Base-by-base conservation (phyloP, 257 asterid genomes). In the Solanum commersonii region DNA sequence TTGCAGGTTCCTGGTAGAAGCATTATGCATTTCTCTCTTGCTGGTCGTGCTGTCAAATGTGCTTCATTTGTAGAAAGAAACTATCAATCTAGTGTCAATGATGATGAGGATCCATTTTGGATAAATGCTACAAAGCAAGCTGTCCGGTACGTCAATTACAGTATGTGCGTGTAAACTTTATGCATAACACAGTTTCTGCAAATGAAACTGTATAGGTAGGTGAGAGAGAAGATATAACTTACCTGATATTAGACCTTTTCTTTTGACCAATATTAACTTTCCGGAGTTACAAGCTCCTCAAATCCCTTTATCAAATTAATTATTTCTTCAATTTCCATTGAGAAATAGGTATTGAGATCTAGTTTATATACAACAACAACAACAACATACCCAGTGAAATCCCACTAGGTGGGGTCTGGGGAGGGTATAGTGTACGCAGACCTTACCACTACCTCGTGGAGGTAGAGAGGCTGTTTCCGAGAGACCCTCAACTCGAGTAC, bases 71-170 rank as follows among this genome's bases (percentile, higher is more conserved):
- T 89, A n/a, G 95, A 94, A 84, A 89, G 92, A 90, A 91, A 92
- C 89, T 87, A 91, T 89, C 94, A 93, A 35, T 49, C 91, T 70
- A 89, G 89, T 86, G 78, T 88, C 91, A 89, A 88, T 65, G 91
- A 90, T 44, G 95, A 89, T 79, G 86, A 60, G 12, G 94, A 93
- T 87, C 94, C 98, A 33, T 94, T 90, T 89, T 91, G 94, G 97
- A 86, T 91, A 71, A 89, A 84, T 81, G 60, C 44, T 88, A 88
- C 86, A 20, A 90, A 89, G 89, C 91, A 94, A 40, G 88, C 90
- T 87, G 71, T 92, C 40, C 1, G 97, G 99, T 96, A 95, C 20
- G 70, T 46, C 2, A 49, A 49, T 81, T 86, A 20, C 83, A 78
- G 74, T 46, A 34, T 27, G 67, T 46, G 40, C 2, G 85, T 9